A percentile compares a stretch with the other conserved stretches of the same genome.
Evolutionary conservation across 1,284 basidiomycete genomes (phyloP).

Genomic region (Coniferiporia weirii): DNA sequence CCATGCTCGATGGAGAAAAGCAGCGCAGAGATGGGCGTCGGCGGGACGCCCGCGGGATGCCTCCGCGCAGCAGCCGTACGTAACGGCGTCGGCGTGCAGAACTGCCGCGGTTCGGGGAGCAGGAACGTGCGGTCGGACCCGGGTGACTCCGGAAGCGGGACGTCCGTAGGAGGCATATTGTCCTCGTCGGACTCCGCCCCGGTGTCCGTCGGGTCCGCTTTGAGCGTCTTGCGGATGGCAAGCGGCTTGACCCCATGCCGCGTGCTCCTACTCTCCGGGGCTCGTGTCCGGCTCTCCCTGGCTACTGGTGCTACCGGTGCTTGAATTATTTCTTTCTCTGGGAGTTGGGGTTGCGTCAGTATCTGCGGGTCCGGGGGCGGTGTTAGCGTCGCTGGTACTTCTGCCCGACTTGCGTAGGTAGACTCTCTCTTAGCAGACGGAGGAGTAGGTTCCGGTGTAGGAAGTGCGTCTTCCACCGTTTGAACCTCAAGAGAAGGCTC

Average conservation of each 20-base stretch:
- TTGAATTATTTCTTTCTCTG: neutral
- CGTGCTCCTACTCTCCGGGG: neutral
- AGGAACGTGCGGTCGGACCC: neutral
- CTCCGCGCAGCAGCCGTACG: neutral
- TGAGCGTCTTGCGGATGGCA: neutral
- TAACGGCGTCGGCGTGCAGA: neutral
- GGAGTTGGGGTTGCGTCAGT: neutral
- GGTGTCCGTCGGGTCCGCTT: neutral
- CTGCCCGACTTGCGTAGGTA: neutral
- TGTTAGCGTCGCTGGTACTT: neutral
- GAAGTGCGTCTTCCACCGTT: too few relatives aligned
- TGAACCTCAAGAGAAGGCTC: too few relatives aligned
- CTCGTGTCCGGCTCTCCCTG: neutral
- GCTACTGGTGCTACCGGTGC: neutral
- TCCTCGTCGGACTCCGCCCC: neutral
- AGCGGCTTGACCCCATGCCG: neutral
- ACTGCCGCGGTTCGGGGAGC: neutral
- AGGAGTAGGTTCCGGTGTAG: too few relatives aligned
- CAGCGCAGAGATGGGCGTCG: constrained; percentile 63
- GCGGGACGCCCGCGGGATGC: neutral
- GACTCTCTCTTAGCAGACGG: too few relatives aligned
- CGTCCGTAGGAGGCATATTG: neutral
- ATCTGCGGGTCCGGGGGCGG: too few relatives aligned
- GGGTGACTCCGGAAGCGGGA: neutral
- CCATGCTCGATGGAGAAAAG: constrained; percentile 63